Conservation (phyloP, 805 yeast species). For the Candida ascalaphidarum region DNA sequence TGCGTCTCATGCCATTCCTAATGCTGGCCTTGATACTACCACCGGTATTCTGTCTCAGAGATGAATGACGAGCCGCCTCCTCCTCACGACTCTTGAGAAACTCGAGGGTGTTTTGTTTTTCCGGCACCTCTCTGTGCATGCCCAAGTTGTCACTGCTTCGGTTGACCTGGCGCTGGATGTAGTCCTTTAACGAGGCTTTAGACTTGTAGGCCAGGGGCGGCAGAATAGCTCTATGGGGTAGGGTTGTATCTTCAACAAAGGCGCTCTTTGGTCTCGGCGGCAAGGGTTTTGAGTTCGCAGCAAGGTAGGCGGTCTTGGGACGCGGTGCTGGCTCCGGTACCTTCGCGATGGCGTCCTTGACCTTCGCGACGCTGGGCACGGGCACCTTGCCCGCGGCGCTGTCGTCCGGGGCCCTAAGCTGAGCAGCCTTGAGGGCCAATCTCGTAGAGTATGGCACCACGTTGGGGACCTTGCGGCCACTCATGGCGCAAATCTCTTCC, state of each 20-base stretch:
- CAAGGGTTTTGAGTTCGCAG: too few relatives aligned
- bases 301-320: too few relatives aligned
- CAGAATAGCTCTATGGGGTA: too few relatives aligned
- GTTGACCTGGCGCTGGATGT: conserved; percentile 22
- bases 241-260: conserved; percentile 28
- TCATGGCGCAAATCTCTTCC: conserved; percentile 59
- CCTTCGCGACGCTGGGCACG: too few relatives aligned
- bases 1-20: conserved; percentile 25
- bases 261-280: conserved; percentile 33
- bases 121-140: conserved; percentile 10
- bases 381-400: too few relatives aligned
- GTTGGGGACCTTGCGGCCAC: conserved; percentile 34
- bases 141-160: conserved; percentile 14
- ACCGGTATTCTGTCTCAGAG: conserved; percentile 26
- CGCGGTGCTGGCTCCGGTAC: too few relatives aligned
- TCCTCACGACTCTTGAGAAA: conserved; percentile 27
- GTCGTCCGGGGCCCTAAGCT: not conserved
- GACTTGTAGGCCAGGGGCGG: conserved; percentile 2
- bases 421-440: not conserved
- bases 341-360: not conserved
- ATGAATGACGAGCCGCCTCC: conserved; percentile 5
- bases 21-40: conserved; percentile 27
- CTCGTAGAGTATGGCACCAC: conserved; percentile 33
- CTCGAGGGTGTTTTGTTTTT: conserved; percentile 21
- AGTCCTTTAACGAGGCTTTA: conserved; percentile 20